phyloP scores from a whole-genome alignment of 176 grass and related monocot genomes.

The Zizania latifolia region DNA sequence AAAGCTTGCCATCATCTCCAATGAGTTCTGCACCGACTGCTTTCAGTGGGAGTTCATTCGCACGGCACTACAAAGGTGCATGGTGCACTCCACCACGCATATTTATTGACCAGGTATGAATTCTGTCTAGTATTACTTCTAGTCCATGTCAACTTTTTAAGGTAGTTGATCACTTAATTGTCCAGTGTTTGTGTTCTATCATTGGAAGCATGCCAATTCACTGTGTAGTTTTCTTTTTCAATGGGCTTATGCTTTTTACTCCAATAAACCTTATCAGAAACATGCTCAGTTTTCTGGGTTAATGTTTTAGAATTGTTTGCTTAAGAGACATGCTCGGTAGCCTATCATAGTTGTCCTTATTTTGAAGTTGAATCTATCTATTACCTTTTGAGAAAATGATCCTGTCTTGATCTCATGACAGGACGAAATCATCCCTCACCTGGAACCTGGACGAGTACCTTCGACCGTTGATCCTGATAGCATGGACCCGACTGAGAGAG shows the following conservation, averaged over 20 bases:
- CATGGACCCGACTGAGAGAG: conserved; percentile 46
- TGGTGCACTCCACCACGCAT: conserved; percentile 99
- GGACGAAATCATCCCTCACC: conserved; percentile 90
- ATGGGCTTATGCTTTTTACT: conserved; percentile 6
- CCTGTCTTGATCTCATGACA: conserved; percentile 32
- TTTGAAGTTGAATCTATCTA: neutral
- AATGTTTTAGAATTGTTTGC: neutral
- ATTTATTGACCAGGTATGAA: conserved; percentile 71
- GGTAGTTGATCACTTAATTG: neutral
- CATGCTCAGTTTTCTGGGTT: neutral
- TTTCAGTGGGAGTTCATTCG: conserved; percentile 82
- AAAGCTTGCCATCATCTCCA: conserved; percentile 71
- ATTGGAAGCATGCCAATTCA: neutral
- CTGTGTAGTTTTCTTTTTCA: neutral
- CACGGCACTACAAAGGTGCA: conserved; percentile 86
- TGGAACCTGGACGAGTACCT: conserved; percentile 74
- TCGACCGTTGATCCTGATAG: conserved; percentile 93
- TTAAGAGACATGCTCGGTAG: neutral
- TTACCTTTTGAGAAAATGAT: neutral
- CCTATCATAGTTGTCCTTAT: neutral
- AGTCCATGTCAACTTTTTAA: neutral
- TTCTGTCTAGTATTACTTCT: conserved; percentile 9
- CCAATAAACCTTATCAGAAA: conserved; percentile 27
- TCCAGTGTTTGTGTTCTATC: conserved; percentile 4
- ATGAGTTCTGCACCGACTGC: conserved; percentile 90